Evolutionary conservation across 1,284 basidiomycete species (phyloP).

Genomic region (Fomitopsis schrenkii): DNA sequence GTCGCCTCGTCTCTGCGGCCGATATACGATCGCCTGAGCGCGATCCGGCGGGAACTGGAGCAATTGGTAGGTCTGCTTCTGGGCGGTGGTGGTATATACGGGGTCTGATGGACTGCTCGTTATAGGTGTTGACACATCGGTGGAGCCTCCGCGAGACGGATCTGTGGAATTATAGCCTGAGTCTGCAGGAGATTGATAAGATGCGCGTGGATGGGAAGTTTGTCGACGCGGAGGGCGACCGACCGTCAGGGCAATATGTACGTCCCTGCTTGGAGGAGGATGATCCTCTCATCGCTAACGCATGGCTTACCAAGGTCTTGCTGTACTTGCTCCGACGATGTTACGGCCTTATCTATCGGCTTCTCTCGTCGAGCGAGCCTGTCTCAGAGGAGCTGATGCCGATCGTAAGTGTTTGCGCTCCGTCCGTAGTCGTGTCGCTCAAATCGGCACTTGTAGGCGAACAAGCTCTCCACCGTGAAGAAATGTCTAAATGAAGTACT

Average conservation of each 20-base stretch:
- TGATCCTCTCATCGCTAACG: background rate
- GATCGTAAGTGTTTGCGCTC: conserved; percentile 53
- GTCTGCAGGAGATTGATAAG: conserved; percentile 94
- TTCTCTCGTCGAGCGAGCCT: conserved; percentile 96
- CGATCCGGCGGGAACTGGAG: conserved; percentile 86
- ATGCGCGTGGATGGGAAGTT: conserved; percentile 98
- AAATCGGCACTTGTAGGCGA: conserved; percentile 53
- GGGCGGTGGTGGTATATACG: background rate
- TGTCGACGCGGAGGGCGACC: conserved; percentile 89
- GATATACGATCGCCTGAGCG: conserved; percentile 89
- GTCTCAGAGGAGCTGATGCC: conserved; percentile 99
- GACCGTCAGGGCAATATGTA: conserved; percentile 89
- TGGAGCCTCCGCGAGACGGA: conserved; percentile 98
- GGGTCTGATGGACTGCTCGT: background rate
- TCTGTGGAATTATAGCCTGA: conserved; percentile 90
- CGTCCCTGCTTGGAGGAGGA: conserved; percentile 21
- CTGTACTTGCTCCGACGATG: conserved; percentile 92
- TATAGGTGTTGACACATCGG: conserved; percentile 74
- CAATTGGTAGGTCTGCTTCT: conserved; percentile 53
- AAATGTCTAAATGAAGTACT: conserved; percentile 97
- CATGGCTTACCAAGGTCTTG: conserved; percentile 59
- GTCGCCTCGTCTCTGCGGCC: conserved; percentile 87
- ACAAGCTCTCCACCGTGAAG: conserved; percentile 91
- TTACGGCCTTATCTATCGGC: conserved; percentile 92
- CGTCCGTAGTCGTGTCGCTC: background rate